Evolutionary conservation across 2,329 filamentous ascomycete species (phyloP), one percentile per base, ranked within the genome.

Genomic region (Colletotrichum neosansevieriae): DNA sequence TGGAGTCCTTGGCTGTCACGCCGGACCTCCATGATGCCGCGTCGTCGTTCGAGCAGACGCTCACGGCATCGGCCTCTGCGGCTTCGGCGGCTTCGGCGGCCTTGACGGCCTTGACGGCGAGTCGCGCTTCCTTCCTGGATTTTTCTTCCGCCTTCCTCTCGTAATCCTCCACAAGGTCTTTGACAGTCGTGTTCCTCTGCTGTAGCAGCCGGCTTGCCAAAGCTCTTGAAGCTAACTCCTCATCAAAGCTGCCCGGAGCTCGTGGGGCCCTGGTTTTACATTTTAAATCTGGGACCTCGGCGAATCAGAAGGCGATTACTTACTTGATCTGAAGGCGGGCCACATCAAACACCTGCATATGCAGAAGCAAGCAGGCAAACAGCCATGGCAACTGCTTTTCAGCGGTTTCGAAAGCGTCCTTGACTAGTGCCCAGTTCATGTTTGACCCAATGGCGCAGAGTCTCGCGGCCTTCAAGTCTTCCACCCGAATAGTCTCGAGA

Each of bases 201-300:
- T 21, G 19, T 13, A 68, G 34, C 1, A 68, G 42, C 2, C 65
- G 65, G n/a, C 63, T 59, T 1, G 65, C 65, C 19, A 68, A 42
- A n/a, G 61, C 54, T 40, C 65, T 64, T 12, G 54, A 65, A 19
- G 65, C 65, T 1, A 68, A 36, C 40, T 68, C 65, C n/a, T 65
- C 61, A 9, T 68, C 65, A 11, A 68, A 68, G 10, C 60, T 68
- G 6, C 65, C 65, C 9, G 65, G 65, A 12, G 47, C 42, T 34
- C 54, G 64, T 5, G 54, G 49, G 0, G 50, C 24, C 15, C 65
- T 68, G 13, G 2, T 7, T 2, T 6, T 4, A 9, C 9, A 12
- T 6, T 17, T 65, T 13, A 68, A 40, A n/a, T 12, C 0, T 1
- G 1, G 6, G 7, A 15, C 11, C 2, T 2, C 6, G 4, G 6